A percentile compares a stretch with the other conserved stretches of the same genome.
phyloP scores from a whole-genome alignment of 805 yeast genomes.

The Dipodascus albidus region DNA sequence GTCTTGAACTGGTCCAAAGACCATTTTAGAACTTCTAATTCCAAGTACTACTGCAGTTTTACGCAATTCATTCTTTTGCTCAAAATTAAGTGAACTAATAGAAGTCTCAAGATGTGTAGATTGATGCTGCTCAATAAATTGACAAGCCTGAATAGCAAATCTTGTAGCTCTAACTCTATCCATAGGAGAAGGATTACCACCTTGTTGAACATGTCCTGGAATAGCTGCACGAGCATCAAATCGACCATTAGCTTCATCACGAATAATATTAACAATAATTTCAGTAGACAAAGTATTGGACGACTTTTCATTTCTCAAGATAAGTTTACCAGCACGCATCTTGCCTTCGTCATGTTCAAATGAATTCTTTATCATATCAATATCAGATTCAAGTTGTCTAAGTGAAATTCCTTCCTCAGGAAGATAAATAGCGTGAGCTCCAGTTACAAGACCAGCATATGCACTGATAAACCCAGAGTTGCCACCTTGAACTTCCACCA shows the following conservation, averaged over 20 bases:
- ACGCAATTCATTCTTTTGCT: neutral
- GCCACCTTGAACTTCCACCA: constrained; percentile 98
- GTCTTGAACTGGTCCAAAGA: constrained; percentile 59
- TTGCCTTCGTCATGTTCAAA: constrained; percentile 69
- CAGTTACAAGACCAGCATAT: constrained; percentile 70
- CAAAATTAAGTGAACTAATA: neutral
- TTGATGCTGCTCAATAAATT: constrained; percentile 60
- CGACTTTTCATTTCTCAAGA: constrained; percentile 75
- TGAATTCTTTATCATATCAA: constrained; percentile 52
- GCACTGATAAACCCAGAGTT: constrained; percentile 91
- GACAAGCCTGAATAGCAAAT: constrained; percentile 80
- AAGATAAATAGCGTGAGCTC: constrained; percentile 82
- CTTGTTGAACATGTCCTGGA: constrained; percentile 98
- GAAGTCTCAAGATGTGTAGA: neutral
- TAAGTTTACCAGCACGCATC: constrained; percentile 72
- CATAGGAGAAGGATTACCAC: constrained; percentile 88
- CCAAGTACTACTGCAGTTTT: constrained; percentile 53
- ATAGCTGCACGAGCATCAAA: constrained; percentile 91
- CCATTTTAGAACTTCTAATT: constrained; percentile 63
- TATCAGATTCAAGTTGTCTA: constrained; percentile 62
- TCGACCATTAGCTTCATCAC: constrained; percentile 60
- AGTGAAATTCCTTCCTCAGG: constrained; percentile 77
- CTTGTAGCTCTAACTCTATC: constrained; percentile 86
- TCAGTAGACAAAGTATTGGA: constrained; percentile 74
- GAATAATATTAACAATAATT: constrained; percentile 71